Percentiles rank a stretch among this genome's conserved stretches.
Evolutionary conservation across 495 filamentous ascomycete species (phyloP).

Genomic region (Cercophora scortea): DNA sequence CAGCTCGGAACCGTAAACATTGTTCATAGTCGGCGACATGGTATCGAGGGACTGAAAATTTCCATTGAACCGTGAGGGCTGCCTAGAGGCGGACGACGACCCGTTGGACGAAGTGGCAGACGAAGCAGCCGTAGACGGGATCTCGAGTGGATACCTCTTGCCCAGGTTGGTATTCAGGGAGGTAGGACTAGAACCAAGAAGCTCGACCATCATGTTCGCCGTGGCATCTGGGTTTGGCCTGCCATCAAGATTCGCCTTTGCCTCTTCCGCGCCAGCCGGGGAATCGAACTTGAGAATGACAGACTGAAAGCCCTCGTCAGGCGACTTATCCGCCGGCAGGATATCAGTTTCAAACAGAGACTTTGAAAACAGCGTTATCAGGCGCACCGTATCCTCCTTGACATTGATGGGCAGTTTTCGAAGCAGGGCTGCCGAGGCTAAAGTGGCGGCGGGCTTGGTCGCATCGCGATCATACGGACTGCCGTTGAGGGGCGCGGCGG

Average conservation of each 20-base stretch:
- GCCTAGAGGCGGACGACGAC: constrained; percentile 53
- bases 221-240: constrained; percentile 56
- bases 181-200: constrained; percentile 42
- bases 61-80: constrained; percentile 69
- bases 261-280: constrained; percentile 65
- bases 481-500: constrained; percentile 12
- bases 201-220: constrained; percentile 71
- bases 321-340: constrained; percentile 53
- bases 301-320: constrained; percentile 64
- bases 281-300: constrained; percentile 72
- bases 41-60: constrained; percentile 68
- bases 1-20: constrained; percentile 49
- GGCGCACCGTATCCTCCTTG: constrained; percentile 61
- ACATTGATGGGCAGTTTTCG: constrained; percentile 70
- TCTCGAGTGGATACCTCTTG: constrained; percentile 31
- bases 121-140: constrained; percentile 17
- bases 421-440: constrained; percentile 46
- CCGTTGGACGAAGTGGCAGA: constrained; percentile 35
- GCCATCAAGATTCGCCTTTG: constrained; percentile 67
- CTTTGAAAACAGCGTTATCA: constrained; percentile 81
- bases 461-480: constrained; percentile 35
- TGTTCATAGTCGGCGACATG: constrained; percentile 49
- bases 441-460: constrained; percentile 37
- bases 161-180: constrained; percentile 24
- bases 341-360: constrained; percentile 71